phyloP scores from a whole-genome alignment of 2,329 filamentous ascomycete species.

The Xylaria sp. region DNA sequence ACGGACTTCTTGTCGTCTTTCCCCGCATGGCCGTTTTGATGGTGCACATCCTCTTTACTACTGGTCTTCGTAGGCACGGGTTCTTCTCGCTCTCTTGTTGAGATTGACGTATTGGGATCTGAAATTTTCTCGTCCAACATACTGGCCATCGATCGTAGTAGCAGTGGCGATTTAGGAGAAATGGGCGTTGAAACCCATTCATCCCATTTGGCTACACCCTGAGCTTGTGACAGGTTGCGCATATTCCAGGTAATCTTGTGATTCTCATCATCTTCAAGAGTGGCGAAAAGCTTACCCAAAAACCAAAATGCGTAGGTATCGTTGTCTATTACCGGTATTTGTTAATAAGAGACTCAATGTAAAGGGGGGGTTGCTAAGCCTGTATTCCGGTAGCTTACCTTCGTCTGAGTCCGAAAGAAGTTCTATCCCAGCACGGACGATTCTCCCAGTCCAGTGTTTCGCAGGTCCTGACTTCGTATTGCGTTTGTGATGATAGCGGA shows the following conservation, averaged over 20 bases:
- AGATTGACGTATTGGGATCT: conserved; percentile 5
- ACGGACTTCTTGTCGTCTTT: conserved; percentile 11
- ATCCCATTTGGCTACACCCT: conserved; percentile 40
- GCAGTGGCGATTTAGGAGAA: conserved; percentile 11
- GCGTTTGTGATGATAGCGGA: conserved; percentile 45
- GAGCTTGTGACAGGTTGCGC: conserved; percentile 41
- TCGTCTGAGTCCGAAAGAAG: conserved; percentile 46
- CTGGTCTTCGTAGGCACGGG: neutral
- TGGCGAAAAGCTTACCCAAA: conserved; percentile 40
- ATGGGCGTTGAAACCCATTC: conserved; percentile 41
- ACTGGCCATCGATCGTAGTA: conserved; percentile 19
- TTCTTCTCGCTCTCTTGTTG: neutral
- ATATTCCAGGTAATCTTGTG: conserved; percentile 42
- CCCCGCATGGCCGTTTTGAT: neutral
- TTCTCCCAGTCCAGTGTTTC: conserved; percentile 37
- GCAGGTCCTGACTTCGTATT: conserved; percentile 35
- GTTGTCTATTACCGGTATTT: conserved; percentile 36
- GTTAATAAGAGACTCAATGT: conserved; percentile 1
- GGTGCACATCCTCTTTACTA: conserved; percentile 2
- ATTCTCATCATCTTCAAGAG: conserved; percentile 40
- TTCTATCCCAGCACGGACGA: conserved; percentile 44
- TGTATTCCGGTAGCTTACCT: conserved; percentile 18
- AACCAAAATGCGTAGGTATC: conserved; percentile 45
- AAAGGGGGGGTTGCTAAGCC: neutral
- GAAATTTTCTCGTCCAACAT: neutral